A percentile compares a stretch with the other conserved stretches of the same genome.
phyloP scores from a whole-genome alignment of 805 yeast genomes.

The Vanderwaltozyma polyspora region DNA sequence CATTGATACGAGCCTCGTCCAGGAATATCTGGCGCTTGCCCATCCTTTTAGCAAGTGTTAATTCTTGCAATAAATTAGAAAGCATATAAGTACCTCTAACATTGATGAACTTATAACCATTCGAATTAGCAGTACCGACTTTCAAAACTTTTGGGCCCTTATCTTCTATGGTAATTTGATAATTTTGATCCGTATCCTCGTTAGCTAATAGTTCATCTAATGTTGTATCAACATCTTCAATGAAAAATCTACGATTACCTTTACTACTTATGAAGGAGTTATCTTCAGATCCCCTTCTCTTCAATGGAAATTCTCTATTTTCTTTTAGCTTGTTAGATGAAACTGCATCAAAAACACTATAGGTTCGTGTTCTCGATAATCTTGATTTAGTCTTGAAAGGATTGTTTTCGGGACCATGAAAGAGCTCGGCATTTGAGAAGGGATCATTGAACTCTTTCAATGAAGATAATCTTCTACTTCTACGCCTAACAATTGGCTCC shows the following conservation, averaged over 20 bases:
- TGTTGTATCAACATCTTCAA: constrained; percentile 65
- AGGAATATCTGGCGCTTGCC: constrained; percentile 69
- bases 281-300: constrained; percentile 47
- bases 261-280: constrained; percentile 30
- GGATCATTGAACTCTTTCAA: constrained; percentile 48
- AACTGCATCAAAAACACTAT: constrained; percentile 33
- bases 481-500: neutral
- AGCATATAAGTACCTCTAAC: constrained; percentile 85
- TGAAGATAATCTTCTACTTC: constrained; percentile 29
- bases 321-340: constrained; percentile 14
- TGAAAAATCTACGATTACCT: constrained; percentile 43
- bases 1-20: constrained; percentile 75
- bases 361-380: constrained; percentile 45
- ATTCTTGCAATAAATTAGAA: constrained; percentile 75
- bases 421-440: constrained; percentile 50
- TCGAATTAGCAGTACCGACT: constrained; percentile 74
- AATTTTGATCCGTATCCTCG: constrained; percentile 80
- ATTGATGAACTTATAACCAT: constrained; percentile 62
- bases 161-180: constrained; percentile 78
- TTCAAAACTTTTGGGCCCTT: constrained; percentile 73
- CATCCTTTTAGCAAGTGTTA: constrained; percentile 71
- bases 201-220: constrained; percentile 52
- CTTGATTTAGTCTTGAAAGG: constrained; percentile 3
- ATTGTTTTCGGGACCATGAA: constrained; percentile 54
- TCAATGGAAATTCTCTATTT: constrained; percentile 13